Conservation (phyloP, 208 protist genomes). For the Polymyxa betae region DNA sequence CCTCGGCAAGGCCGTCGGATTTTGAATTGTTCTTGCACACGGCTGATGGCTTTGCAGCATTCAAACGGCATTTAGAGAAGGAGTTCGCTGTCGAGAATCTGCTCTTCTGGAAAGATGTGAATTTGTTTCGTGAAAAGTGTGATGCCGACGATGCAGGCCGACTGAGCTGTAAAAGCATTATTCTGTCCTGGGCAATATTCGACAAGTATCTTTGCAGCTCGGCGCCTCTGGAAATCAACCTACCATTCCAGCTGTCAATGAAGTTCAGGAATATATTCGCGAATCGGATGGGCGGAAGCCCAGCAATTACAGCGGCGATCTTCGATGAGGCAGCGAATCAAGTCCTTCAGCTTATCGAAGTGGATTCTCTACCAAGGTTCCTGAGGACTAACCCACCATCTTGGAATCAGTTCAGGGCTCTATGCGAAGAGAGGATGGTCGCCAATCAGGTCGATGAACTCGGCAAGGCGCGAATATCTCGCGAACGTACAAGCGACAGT, state of each 20-base stretch:
- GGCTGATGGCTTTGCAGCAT: neutral
- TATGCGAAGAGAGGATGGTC: no score
- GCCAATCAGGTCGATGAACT: no score
- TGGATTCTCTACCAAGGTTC: neutral
- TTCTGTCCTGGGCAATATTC: neutral
- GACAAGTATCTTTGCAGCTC: neutral
- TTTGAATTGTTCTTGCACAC: neutral
- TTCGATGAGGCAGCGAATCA: slow-evolving; percentile 33
- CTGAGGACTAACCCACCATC: neutral
- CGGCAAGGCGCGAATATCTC: no score
- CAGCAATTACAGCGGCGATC: neutral
- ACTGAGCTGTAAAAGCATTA: neutral
- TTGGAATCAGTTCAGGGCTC: no score
- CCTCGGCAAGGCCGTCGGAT: neutral
- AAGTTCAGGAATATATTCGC: neutral
- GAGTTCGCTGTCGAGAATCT: slow-evolving; percentile 20
- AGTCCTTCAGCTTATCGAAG: neutral
- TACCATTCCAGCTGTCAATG: neutral
- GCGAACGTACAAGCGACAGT: no score
- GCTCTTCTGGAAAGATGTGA: neutral
- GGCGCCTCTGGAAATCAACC: neutral
- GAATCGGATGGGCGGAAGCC: neutral
- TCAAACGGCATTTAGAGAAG: slow-evolving; percentile 26
- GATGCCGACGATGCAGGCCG: neutral
- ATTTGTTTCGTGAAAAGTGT: neutral